Evolutionary conservation across 2,329 filamentous ascomycete species (phyloP), one percentile per base, ranked within the genome.

Genomic region (Hypoxylon rubiginosum): DNA sequence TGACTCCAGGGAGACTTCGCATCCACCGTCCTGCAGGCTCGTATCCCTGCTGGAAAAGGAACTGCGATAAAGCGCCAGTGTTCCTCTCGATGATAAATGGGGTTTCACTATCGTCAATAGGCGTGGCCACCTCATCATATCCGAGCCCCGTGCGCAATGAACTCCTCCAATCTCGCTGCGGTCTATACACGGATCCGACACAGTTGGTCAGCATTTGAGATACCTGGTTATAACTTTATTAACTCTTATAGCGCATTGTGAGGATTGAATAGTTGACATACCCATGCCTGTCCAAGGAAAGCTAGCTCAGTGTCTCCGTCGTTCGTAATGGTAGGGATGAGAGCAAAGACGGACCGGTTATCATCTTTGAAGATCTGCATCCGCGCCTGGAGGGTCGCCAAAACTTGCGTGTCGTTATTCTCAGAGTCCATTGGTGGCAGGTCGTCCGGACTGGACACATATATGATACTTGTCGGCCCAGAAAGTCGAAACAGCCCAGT

Each of bases 281-380:
- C 39, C 39, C 39, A 43, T 10, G 39, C 39, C 39, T 43, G 39
- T 10, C 39, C 39, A 9, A 43, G 39, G n/a, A 43, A 43, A 11
- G 39, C 39, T 10, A 43, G 17, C 17, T 43, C 39, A 13, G 39
- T 43, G 17, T 43, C 39, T 19, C 10, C 39, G n/a, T 43, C 39
- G n/a, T 43, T 19, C 39, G 17, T n/a, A 7, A 43, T 43, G n/a
- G 39, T 43, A 10, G 39, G 39, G 9, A 43, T 43, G n/a, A 43
- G 39, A 19, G 39, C 39, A 6, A 43, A 43, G 5, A 43, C 39
- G 17, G 39, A 19, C 2, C 39, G 39, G 17, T 21, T 43, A 21
- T 43, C 17, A n/a, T 21, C 39, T 21, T 43, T 43, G 39, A 43
- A 43, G n/a, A 43, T 21, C 39, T 43, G 39, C 39, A 43, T 43